phyloP scores from a whole-genome alignment of 1,139 yeast genomes.

The Saccharomyces pastorianus region DNA sequence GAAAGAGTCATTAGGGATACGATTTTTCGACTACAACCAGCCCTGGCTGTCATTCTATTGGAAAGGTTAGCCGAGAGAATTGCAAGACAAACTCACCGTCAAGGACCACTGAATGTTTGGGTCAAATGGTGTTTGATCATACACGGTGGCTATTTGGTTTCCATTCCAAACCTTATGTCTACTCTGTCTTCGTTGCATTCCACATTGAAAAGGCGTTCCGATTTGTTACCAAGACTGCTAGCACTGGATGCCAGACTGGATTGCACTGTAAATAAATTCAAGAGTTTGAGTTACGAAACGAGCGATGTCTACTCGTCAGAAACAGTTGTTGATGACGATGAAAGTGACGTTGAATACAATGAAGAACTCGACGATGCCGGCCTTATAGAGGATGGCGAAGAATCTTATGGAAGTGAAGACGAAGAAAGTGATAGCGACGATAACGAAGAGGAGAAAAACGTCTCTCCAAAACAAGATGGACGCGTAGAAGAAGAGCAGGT shows the following conservation, averaged over 20 bases:
- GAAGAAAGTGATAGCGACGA: slow-evolving; percentile 30
- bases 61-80: slow-evolving; percentile 82
- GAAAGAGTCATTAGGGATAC: slow-evolving; percentile 67
- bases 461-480: slow-evolving; percentile 8
- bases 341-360: slow-evolving; percentile 37
- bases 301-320: neutral
- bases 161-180: slow-evolving; percentile 59
- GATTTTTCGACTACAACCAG: slow-evolving; percentile 59
- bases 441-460: slow-evolving; percentile 27
- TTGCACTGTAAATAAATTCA: slow-evolving; percentile 61
- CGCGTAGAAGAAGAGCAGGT: slow-evolving; percentile 13
- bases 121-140: slow-evolving; percentile 85
- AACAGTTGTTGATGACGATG: slow-evolving; percentile 24
- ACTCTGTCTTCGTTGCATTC: slow-evolving; percentile 72
- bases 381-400: slow-evolving; percentile 35
- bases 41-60: slow-evolving; percentile 63
- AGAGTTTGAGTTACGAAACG: slow-evolving; percentile 17
- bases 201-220: slow-evolving; percentile 65
- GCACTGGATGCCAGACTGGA: slow-evolving; percentile 78
- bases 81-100: slow-evolving; percentile 53
- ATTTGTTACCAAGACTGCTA: slow-evolving; percentile 66
- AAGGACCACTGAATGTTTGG: slow-evolving; percentile 78
- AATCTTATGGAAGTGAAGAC: slow-evolving; percentile 25
- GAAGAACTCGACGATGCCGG: slow-evolving; percentile 37
- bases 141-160: slow-evolving; percentile 73